phyloP scores from a whole-genome alignment of 1,284 basidiomycete genomes.

The Pseudozyma hubeiensis region DNA sequence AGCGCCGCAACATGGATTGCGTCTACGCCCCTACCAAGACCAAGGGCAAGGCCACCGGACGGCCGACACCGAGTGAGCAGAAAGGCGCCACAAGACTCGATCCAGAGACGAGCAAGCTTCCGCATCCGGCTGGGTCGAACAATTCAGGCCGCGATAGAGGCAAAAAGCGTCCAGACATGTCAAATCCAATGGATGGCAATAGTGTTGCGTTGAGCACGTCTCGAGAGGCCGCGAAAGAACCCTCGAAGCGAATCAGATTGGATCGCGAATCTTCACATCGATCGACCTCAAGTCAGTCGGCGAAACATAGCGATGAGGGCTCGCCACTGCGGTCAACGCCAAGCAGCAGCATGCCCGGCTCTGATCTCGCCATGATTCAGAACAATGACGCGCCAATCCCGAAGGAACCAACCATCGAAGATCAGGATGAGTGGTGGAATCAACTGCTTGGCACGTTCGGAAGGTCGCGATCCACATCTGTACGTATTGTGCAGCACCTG shows the following conservation, averaged over 20 bases:
- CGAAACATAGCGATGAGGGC: background rate
- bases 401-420: slow-evolving; percentile 25
- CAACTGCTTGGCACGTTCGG: slow-evolving; percentile 29
- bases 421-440: slow-evolving; percentile 38
- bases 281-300: background rate
- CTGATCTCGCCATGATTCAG: slow-evolving; percentile 53
- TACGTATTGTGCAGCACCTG: slow-evolving; percentile 35
- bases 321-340: slow-evolving; percentile 6
- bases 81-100: background rate
- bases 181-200: background rate
- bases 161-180: slow-evolving; percentile 9
- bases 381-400: slow-evolving; percentile 34
- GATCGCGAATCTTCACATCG: background rate
- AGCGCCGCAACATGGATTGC: slow-evolving; percentile 41
- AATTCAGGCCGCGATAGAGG: slow-evolving; percentile 8
- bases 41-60: slow-evolving; percentile 22
- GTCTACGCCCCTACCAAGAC: slow-evolving; percentile 34
- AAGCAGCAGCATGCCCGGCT: slow-evolving; percentile 44
- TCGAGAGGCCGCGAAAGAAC: background rate
- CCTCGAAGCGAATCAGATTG: slow-evolving; percentile 9
- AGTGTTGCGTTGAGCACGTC: background rate
- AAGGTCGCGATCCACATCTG: slow-evolving; percentile 15
- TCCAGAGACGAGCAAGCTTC: background rate
- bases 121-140: background rate
- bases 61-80: background rate